Base-by-base conservation (phyloP, 2,329 filamentous ascomycete species). In the Akanthomyces dipterigenus region DNA sequence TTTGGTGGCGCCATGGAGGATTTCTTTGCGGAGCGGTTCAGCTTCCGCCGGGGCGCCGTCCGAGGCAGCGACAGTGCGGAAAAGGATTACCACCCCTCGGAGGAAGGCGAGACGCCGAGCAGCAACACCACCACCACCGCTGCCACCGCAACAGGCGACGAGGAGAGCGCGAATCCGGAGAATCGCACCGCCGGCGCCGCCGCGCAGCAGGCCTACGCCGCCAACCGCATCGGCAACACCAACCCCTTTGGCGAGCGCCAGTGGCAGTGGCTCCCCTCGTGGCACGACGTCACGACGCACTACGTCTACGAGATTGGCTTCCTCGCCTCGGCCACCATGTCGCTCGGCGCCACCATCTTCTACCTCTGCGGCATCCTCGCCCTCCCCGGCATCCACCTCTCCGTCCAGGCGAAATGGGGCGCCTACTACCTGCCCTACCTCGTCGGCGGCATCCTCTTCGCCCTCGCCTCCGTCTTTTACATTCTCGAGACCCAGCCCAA, bases 271-370 rank as follows among this genome's bases (percentile, higher is more conserved):
- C 81, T 78, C 60, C 86, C 86, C 1, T 78, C 80, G 0, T 75
- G 72, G 71, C 63, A 77, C 28, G 83, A 88, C 58, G 70, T 88
- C 20, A 73, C 70, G 24, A 81, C 77, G 2, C 84, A 88, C 68
- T 88, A 87, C 69, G 63, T 87, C 45, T 80, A 77, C 66, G 83
- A 88, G 64, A 72, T 88, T 20, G 85, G 85, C 2, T 88, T 88
- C 67, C 74, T 88, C 28, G 85, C 85, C 2, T 85, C 80, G 22
- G 63, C 80, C 1, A 67, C 77, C 3, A 84, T 88, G 67, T 73
- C 87, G 53, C 62, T 83, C 38, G 85, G 80, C 14, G 85, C 86
- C 4, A 84, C 82, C 1, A 75, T 88, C 64, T 88, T 88, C 73
- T 88, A 84, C 79, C 81, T 88, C 55, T 76, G 82, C 1, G 85